Evolutionary conservation across 306 rosid species (phyloP).

Genomic region (Luffa aegyptiaca): DNA sequence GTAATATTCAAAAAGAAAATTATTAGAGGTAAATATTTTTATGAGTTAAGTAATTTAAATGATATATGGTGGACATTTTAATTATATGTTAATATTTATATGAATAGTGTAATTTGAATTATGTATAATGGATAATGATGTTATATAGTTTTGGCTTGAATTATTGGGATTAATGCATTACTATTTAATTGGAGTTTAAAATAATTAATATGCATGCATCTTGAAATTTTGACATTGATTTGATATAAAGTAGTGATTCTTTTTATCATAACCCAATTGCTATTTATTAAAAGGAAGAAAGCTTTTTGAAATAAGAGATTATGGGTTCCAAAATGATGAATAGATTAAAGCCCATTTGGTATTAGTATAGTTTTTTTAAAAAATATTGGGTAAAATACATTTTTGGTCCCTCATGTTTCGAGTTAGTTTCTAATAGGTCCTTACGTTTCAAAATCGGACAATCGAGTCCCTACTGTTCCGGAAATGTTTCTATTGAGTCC

Average conservation of each 20-base stretch:
- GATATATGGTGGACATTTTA: background rate
- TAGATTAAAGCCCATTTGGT: background rate
- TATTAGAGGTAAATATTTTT: background rate
- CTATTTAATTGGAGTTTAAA: background rate
- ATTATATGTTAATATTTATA: background rate
- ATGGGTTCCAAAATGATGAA: background rate
- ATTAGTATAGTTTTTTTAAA: background rate
- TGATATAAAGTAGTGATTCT: conserved; percentile 4
- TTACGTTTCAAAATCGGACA: too few species aligned
- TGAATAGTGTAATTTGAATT: background rate
- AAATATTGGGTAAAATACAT: too few species aligned
- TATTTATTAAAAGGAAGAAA: conserved; percentile 3
- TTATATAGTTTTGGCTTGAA: background rate
- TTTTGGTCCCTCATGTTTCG: too few species aligned
- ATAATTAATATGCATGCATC: background rate
- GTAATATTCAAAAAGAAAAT: background rate
- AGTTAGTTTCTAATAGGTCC: too few species aligned
- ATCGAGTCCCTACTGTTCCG: too few species aligned
- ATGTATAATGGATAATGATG: background rate
- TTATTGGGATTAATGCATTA: background rate
- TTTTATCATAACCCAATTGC: background rate
- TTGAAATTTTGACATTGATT: background rate
- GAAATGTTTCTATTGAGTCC: too few species aligned
- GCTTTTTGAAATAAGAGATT: background rate
- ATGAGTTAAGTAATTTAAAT: too few species aligned